phyloP scores from a whole-genome alignment of 768 basidiomycete species.

The Terana coerulea region DNA sequence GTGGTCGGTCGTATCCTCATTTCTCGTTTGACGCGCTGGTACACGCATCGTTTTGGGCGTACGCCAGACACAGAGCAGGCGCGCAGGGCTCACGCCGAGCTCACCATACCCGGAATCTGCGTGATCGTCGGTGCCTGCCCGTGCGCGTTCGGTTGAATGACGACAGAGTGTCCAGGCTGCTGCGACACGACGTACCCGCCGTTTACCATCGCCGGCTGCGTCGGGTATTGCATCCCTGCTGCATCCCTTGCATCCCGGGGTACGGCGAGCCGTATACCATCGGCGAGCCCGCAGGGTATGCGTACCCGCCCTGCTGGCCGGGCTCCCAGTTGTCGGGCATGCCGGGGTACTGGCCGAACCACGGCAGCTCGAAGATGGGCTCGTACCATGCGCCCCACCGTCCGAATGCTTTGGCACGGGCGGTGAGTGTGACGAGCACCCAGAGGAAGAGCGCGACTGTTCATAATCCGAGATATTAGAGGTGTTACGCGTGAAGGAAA shows the following conservation, averaged over 20 bases:
- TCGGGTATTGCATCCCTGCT: constrained; percentile 1
- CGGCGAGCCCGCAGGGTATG: constrained; percentile 21
- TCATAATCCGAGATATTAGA: constrained; percentile 3
- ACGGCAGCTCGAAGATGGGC: constrained; percentile 62
- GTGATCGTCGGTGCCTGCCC: constrained; percentile 60
- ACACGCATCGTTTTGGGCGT: background rate
- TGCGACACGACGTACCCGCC: constrained; percentile 44
- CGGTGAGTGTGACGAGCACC: constrained; percentile 54
- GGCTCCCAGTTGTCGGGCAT: constrained; percentile 30
- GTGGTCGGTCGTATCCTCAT: background rate
- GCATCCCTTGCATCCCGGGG: constrained; percentile 16
- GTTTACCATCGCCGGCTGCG: constrained; percentile 24
- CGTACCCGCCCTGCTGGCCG: constrained; percentile 18
- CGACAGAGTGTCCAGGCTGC: constrained; percentile 55
- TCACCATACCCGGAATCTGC: constrained; percentile 45
- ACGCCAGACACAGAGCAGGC: too few relatives aligned
- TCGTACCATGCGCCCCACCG: constrained; percentile 53
- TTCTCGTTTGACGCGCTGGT: background rate
- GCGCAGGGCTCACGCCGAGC: constrained; percentile 14
- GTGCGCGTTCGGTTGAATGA: constrained; percentile 64
- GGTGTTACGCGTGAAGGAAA: constrained; percentile 7
- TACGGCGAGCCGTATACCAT: too few relatives aligned
- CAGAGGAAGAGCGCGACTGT: constrained; percentile 46
- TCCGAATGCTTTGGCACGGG: constrained; percentile 51
- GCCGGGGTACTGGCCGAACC: constrained; percentile 73